Evolutionary conservation across 1,284 basidiomycete species (phyloP).

Genomic region (Lentinula novae-zelandiae): DNA sequence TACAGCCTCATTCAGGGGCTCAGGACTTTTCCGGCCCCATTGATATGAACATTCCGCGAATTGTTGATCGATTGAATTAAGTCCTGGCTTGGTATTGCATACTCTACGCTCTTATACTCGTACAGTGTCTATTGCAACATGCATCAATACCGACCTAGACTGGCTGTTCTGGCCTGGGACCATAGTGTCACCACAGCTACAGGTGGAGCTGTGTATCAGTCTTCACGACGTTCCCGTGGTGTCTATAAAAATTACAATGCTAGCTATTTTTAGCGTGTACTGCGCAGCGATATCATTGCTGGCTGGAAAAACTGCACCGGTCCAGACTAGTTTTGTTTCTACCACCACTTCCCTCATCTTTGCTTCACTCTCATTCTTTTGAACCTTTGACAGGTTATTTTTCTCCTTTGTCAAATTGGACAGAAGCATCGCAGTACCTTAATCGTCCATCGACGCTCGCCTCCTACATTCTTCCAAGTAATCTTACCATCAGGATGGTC

Average conservation of each 20-base stretch:
- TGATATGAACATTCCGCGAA: too few species aligned
- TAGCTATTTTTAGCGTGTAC: constrained; percentile 1
- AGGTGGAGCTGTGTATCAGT: too few species aligned
- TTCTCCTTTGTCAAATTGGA: neutral
- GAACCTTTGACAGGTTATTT: neutral
- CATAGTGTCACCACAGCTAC: too few species aligned
- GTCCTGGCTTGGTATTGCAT: too few species aligned
- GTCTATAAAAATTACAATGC: neutral
- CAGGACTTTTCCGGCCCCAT: too few species aligned
- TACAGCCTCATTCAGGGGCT: too few species aligned
- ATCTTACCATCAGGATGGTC: constrained; percentile 5
- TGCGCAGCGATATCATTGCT: neutral
- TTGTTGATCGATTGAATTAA: too few species aligned
- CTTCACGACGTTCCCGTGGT: too few species aligned
- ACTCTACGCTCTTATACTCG: too few species aligned
- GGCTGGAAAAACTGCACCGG: neutral
- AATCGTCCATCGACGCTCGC: neutral
- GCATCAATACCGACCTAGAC: too few species aligned
- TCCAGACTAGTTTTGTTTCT: neutral
- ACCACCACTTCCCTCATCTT: neutral
- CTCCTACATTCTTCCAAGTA: neutral
- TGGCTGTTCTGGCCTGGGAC: too few species aligned
- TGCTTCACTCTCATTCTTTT: neutral
- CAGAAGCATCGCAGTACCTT: neutral
- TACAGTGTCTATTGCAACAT: too few species aligned